Conservation (phyloP, 1,139 yeast genomes). For the Candida glucosophila region DNA sequence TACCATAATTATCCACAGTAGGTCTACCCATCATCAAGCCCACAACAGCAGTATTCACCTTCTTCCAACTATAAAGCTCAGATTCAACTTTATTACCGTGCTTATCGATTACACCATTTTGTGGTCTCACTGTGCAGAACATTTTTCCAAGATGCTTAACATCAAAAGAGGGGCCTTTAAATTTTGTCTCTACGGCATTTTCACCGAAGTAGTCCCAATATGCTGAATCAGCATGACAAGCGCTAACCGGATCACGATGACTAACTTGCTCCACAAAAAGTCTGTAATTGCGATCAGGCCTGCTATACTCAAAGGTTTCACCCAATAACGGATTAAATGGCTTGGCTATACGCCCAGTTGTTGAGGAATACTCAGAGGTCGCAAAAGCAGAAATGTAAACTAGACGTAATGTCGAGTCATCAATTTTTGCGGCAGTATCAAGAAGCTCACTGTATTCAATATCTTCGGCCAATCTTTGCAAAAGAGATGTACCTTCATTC, state of each 20-base stretch:
- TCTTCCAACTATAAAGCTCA: conserved; percentile 86
- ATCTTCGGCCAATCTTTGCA: conserved; percentile 93
- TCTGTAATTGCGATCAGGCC: conserved; percentile 82
- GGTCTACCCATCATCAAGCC: conserved; percentile 95
- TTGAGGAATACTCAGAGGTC: conserved; percentile 88
- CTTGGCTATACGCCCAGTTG: conserved; percentile 87
- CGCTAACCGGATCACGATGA: conserved; percentile 96
- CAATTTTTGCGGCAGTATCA: conserved; percentile 64
- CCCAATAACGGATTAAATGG: conserved; percentile 96
- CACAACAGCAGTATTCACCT: conserved; percentile 87
- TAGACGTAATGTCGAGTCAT: conserved; percentile 75
- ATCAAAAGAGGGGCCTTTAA: conserved; percentile 88
- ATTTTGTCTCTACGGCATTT: conserved; percentile 81
- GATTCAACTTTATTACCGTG: conserved; percentile 34
- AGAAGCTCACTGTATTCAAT: conserved; percentile 77
- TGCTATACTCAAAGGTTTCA: conserved; percentile 85
- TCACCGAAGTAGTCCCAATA: conserved; percentile 97
- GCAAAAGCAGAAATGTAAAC: conserved; percentile 91
- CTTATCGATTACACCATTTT: conserved; percentile 38
- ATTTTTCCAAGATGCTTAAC: conserved; percentile 89
- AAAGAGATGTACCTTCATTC: conserved; percentile 87
- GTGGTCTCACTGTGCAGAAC: conserved; percentile 79
- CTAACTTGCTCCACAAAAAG: conserved; percentile 89
- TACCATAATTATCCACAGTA: conserved; percentile 89
- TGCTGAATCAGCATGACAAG: conserved; percentile 77